Base-by-base conservation (phyloP, 2,329 filamentous ascomycete genomes). In the Paraphoma chrysanthemicola region DNA sequence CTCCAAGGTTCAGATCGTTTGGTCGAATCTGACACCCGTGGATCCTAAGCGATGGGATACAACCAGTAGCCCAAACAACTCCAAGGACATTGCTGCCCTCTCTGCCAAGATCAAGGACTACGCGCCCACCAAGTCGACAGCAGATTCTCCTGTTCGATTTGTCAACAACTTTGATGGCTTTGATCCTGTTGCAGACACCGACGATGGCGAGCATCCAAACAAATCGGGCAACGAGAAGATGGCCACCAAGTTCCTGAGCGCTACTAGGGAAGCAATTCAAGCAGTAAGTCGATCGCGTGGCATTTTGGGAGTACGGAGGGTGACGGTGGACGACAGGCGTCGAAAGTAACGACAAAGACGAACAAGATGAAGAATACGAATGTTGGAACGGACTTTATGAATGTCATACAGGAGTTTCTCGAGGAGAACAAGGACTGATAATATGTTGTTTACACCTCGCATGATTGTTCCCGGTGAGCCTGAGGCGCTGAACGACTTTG, bases 1-100 rank as follows among this genome's bases (percentile, higher is more conserved):
- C 50, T 53, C 69, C 4, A 71, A 64, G 2, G 77, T 81, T 66
- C 74, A 74, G 54, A 75, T 80, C 45, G 53, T 81, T 46, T 77
- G 78, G 51, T 71, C 70, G 29, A 66, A 67, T 53, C 57, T 73
- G 5, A 64, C 68, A 9, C 70, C 71, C 10, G 57, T 75, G 33
- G 67, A 69, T 41, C 63, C 69, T 1, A 51, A 52, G 3, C 63
- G 64, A 9, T 76, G 71, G 59, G 56, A 63, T 18, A 38, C 49
- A 11, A 31, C 23, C 11, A 16, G 17, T 11, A 53, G 56, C 6
- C 54, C 62, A n/a, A 63, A 62, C 51, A 61, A 57, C 10, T 51
- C 53, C 6, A 67, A 56, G 55, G 33, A 63, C 59, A 17, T 53
- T n/a, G 51, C 51, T 17, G 44, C 51, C 5, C 51, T 53, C n/a